These are phyloP conservation scores for Pseudogymnoascus sp. DNA, from an alignment of 2,329 filamentous ascomycete genomes.

Conservation along the genomic window DNA sequence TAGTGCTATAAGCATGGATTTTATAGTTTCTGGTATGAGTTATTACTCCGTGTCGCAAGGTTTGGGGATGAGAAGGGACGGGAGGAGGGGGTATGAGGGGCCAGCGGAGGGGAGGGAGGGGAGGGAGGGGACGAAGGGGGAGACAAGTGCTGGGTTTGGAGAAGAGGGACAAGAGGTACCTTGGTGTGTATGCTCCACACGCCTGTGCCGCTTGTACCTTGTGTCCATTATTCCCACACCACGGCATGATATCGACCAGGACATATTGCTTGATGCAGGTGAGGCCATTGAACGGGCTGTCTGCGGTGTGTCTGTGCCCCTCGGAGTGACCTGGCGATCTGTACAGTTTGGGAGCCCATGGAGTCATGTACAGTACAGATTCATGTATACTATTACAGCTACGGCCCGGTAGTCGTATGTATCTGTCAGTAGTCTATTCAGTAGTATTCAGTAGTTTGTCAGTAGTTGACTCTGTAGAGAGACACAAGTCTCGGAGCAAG, in stretches of 20 bases:
- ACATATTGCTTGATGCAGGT: slow-evolving; percentile 6
- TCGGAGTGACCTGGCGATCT: slow-evolving; percentile 1
- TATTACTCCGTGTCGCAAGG: neutral
- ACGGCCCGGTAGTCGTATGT: neutral
- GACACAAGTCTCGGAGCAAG: neutral
- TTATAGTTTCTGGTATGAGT: neutral
- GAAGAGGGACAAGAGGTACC: neutral
- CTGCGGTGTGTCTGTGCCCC: neutral
- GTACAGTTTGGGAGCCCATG: neutral
- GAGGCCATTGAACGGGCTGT: neutral
- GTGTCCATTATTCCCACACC: neutral
- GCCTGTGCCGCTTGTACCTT: slow-evolving; percentile 2
- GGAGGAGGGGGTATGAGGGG: neutral
- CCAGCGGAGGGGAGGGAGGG: neutral
- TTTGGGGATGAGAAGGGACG: neutral
- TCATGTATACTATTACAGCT: neutral
- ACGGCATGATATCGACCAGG: neutral
- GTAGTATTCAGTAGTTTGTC: slow-evolving; percentile 5
- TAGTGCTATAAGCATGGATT: neutral
- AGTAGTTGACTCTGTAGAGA: neutral
- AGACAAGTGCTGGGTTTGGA: neutral
- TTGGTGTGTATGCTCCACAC: neutral
- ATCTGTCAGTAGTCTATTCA: slow-evolving; percentile 6
- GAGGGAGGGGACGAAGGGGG: neutral
- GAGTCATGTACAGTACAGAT: neutral